These are phyloP conservation scores for Fusarium sp. DNA, from an alignment of 2,329 filamentous ascomycete genomes.

Conservation along the genomic window DNA sequence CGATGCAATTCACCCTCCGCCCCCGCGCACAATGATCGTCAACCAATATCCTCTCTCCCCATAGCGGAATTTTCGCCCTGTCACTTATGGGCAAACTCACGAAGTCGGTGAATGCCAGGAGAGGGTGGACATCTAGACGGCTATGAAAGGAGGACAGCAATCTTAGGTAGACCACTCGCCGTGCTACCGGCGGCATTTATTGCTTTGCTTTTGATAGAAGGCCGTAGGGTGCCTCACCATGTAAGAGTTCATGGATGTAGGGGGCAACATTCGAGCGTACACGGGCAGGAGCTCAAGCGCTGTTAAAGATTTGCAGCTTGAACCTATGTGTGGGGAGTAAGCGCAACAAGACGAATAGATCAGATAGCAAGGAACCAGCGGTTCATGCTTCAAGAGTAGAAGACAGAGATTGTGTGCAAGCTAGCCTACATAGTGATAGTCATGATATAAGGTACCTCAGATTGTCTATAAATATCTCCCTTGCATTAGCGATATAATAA, in stretches of 20 bases:
- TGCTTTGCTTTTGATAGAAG: background rate
- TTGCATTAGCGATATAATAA: background rate
- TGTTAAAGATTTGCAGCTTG: too few species aligned
- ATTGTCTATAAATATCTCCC: conserved; percentile 3
- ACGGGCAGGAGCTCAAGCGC: too few species aligned
- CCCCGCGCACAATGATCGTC: background rate
- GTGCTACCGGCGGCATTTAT: background rate
- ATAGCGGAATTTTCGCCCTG: background rate
- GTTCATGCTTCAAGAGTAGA: conserved; percentile 17
- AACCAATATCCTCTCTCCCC: background rate
- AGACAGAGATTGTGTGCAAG: background rate
- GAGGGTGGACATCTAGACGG: background rate
- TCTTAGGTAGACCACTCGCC: background rate
- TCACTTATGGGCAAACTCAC: too few species aligned
- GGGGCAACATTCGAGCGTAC: too few species aligned
- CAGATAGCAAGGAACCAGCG: conserved; percentile 49
- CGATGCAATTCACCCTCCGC: too few species aligned
- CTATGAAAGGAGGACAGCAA: background rate
- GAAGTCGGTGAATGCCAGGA: background rate
- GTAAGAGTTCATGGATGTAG: too few species aligned
- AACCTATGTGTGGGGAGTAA: too few species aligned
- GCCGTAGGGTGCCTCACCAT: too few species aligned
- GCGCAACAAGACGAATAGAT: conserved; percentile 39
- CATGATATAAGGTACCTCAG: background rate
- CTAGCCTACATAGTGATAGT: too few species aligned